These are phyloP conservation scores for Sclerotinia subarctica DNA, from an alignment of 2,329 filamentous ascomycete species.

Conservation along the genomic window DNA sequence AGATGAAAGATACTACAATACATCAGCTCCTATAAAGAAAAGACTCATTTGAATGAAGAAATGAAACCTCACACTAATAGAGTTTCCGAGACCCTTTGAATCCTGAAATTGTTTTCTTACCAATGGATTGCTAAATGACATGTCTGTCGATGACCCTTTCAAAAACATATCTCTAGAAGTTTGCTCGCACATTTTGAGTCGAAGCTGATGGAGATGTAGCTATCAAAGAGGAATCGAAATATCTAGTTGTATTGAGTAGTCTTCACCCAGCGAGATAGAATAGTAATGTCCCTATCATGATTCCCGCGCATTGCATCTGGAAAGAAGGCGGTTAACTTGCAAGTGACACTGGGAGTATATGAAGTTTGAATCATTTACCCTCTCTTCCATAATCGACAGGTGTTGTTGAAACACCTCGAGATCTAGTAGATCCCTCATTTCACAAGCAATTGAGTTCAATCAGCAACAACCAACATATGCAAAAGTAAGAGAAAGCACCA, in stretches of 20 bases:
- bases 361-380: background rate
- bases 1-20: background rate
- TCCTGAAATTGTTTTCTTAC: background rate
- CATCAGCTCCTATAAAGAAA: accelerated
- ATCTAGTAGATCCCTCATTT: background rate
- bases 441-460: background rate
- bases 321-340: background rate
- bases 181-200: background rate
- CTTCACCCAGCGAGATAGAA: background rate
- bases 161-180: background rate
- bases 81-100: background rate
- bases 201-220: background rate
- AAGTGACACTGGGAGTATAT: too few relatives aligned
- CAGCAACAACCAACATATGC: background rate
- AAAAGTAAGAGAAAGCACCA: too few relatives aligned
- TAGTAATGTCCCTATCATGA: background rate
- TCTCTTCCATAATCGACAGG: background rate
- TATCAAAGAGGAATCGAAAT: too few relatives aligned
- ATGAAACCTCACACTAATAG: background rate
- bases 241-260: background rate
- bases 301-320: background rate
- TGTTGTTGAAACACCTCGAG: background rate
- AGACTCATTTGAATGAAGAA: background rate
- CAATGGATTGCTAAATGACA: background rate
- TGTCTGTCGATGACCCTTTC: too few relatives aligned